phyloP scores from a whole-genome alignment of 108 stramenopile genomes.

The Mediolabrus comicus region DNA sequence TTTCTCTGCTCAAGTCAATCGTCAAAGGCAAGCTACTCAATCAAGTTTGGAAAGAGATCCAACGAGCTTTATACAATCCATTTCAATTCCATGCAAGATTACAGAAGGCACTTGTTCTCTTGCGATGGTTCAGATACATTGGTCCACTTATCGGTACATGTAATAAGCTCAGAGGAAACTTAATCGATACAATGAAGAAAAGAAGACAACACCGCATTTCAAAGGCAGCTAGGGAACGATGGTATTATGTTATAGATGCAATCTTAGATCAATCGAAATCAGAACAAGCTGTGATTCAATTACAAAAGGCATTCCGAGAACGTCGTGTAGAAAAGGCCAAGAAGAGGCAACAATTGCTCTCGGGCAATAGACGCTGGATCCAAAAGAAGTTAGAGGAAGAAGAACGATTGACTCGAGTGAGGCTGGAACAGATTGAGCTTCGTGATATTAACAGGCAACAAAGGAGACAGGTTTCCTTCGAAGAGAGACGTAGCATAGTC shows the following conservation, averaged over 20 bases:
- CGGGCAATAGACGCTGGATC: slow-evolving; percentile 15
- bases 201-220: slow-evolving; percentile 44
- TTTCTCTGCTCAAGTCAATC: slow-evolving; percentile 1
- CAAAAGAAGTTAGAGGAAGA: slow-evolving; percentile 37
- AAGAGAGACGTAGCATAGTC: slow-evolving; percentile 43
- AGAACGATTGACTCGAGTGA: slow-evolving; percentile 6
- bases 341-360: slow-evolving; percentile 32
- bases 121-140: slow-evolving; percentile 70
- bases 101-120: slow-evolving; percentile 6
- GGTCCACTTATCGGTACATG: slow-evolving; percentile 64
- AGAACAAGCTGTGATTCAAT: slow-evolving; percentile 51
- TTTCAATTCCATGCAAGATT: slow-evolving; percentile 30
- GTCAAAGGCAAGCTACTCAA: slow-evolving; percentile 24
- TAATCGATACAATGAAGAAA: slow-evolving; percentile 50
- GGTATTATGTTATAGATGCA: slow-evolving; percentile 27
- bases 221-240: slow-evolving; percentile 30
- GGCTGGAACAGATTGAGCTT: slow-evolving; percentile 21
- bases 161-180: slow-evolving; percentile 63
- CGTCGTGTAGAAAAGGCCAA: slow-evolving; percentile 26
- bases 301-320: slow-evolving; percentile 58
- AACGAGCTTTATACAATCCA: slow-evolving; percentile 27
- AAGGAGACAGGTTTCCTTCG: slow-evolving; percentile 52
- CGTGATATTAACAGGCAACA: slow-evolving; percentile 30
- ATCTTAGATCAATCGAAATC: slow-evolving; percentile 19
- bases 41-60: slow-evolving; percentile 17